A percentile compares a stretch with the other conserved stretches of the same genome.
phyloP scores from a whole-genome alignment of 495 filamentous ascomycete genomes.

The Lepidopterella palustris region DNA sequence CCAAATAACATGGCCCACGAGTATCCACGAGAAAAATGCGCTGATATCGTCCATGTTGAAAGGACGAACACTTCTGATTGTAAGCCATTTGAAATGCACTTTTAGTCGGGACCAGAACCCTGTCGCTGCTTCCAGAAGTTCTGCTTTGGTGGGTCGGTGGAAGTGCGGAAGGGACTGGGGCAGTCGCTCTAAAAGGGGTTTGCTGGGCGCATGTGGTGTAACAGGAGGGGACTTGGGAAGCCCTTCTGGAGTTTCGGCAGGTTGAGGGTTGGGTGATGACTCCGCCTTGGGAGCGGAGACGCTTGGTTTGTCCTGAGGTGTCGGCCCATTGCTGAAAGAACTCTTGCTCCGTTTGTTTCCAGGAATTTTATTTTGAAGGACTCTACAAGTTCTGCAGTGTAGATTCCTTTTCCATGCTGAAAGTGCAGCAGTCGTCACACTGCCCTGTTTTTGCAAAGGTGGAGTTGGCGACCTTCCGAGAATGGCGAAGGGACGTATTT shows the following conservation, averaged over 20 bases:
- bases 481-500: neutral
- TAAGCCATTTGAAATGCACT: slow-evolving; percentile 95
- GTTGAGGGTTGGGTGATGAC: slow-evolving; percentile 16
- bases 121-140: slow-evolving; percentile 83
- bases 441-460: neutral
- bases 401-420: slow-evolving; percentile 14
- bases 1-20: slow-evolving; percentile 91
- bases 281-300: slow-evolving; percentile 16
- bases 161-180: slow-evolving; percentile 57
- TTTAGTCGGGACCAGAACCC: slow-evolving; percentile 89
- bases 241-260: slow-evolving; percentile 9
- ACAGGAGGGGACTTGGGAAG: slow-evolving; percentile 13
- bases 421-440: slow-evolving; percentile 12
- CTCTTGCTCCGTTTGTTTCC: slow-evolving; percentile 39
- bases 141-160: slow-evolving; percentile 87
- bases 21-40: slow-evolving; percentile 90
- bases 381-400: neutral
- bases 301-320: slow-evolving; percentile 11
- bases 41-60: slow-evolving; percentile 94
- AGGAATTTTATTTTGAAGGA: neutral
- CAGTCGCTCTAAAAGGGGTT: slow-evolving; percentile 57
- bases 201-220: slow-evolving; percentile 14
- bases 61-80: slow-evolving; percentile 87
- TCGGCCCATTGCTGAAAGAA: slow-evolving; percentile 36
- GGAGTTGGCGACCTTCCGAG: neutral